phyloP scores from a whole-genome alignment of 2,329 filamentous ascomycete species.

The Sarocladium oryzae region DNA sequence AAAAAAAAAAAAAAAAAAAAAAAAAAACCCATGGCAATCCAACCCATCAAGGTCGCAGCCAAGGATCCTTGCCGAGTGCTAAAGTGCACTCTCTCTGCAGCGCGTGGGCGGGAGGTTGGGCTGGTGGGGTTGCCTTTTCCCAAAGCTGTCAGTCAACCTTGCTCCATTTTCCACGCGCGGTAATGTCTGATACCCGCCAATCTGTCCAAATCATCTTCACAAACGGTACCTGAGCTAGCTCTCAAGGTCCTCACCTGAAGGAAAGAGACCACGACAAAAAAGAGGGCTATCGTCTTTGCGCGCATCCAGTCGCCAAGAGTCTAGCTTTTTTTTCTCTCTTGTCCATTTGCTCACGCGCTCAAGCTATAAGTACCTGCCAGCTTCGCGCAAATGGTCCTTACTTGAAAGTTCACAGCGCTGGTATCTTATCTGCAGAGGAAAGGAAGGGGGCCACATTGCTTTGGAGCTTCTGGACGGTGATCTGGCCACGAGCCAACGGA shows the following conservation, averaged over 20 bases:
- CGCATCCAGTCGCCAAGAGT: no score
- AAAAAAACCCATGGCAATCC: no score
- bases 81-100: neutral
- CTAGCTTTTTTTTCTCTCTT: no score
- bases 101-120: neutral
- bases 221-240: neutral
- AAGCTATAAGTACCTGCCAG: neutral
- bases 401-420: neutral
- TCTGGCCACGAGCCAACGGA: slow-evolving; percentile 11
- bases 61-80: slow-evolving; percentile 1
- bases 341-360: neutral
- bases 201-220: neutral
- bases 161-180: no score
- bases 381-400: neutral
- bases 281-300: no score
- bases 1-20: no score
- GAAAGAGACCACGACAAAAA: no score
- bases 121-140: neutral
- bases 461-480: slow-evolving; percentile 8
- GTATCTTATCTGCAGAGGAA: no score
- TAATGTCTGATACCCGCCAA: neutral
- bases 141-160: no score
- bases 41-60: slow-evolving; percentile 1
- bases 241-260: neutral
- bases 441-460: no score